A percentile compares a stretch with the other conserved stretches of the same genome.
Conservation (phyloP, 306 rosid genomes). For the Vigna radiata region DNA sequence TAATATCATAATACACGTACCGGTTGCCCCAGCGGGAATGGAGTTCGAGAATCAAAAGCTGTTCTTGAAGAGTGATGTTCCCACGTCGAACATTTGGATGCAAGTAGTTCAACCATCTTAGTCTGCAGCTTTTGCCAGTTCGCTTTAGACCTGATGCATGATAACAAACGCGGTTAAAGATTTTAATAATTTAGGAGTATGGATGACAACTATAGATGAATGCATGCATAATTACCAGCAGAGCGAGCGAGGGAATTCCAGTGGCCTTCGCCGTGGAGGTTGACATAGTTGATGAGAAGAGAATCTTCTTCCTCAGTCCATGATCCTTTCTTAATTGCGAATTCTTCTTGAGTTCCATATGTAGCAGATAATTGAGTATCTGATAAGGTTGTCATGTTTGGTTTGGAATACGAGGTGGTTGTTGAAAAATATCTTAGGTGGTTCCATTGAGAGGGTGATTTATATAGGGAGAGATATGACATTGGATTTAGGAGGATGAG, state of each 20-base stretch:
- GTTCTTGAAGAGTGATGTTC: constrained; percentile 72
- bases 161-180: neutral
- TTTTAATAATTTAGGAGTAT: neutral
- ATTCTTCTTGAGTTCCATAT: constrained; percentile 44
- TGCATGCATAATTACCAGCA: constrained; percentile 44
- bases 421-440: neutral
- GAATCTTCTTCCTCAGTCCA: constrained; percentile 79
- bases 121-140: constrained; percentile 82
- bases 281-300: constrained; percentile 49
- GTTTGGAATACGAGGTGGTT: neutral
- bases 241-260: constrained; percentile 69
- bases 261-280: constrained; percentile 63
- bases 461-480: constrained; percentile 31
- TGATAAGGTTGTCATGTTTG: constrained; percentile 40
- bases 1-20: constrained; percentile 38
- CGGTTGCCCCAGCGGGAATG: constrained; percentile 82
- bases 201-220: neutral
- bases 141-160: constrained; percentile 58
- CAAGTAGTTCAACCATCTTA: constrained; percentile 79
- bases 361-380: constrained; percentile 45
- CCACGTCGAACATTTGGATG: constrained; percentile 77
- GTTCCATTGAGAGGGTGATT: constrained; percentile 5
- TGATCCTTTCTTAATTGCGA: constrained; percentile 63
- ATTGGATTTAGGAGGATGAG: constrained; percentile 47
- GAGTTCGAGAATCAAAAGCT: constrained; percentile 72